These are phyloP conservation scores for Adansonia rubrostipa DNA, from an alignment of 441 rosid genomes.

Conservation along the genomic window DNA sequence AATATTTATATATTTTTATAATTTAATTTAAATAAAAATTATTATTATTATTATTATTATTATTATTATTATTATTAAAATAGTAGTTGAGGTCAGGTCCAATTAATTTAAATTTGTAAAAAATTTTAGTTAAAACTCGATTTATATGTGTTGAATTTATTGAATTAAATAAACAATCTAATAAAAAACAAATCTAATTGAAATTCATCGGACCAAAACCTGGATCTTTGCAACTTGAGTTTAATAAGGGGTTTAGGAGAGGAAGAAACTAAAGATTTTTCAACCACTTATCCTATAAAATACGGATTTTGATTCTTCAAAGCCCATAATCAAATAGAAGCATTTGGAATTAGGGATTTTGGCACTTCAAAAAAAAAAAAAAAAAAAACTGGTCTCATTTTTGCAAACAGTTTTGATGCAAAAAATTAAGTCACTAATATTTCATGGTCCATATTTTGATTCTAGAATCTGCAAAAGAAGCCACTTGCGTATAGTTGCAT, in stretches of 20 bases:
- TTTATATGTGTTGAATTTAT: too few species aligned
- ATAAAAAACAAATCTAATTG: too few species aligned
- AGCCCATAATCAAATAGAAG: not conserved
- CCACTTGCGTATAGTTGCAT: not conserved
- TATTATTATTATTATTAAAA: too few species aligned
- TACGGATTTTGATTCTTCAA: not conserved
- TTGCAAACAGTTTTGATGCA: not conserved
- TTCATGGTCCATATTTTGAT: not conserved
- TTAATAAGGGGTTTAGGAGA: not conserved
- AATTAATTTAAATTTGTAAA: too few species aligned
- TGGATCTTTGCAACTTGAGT: not conserved
- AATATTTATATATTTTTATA: too few species aligned
- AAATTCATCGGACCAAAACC: not conserved
- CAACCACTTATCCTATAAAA: not conserved
- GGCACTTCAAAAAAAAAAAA: not conserved
- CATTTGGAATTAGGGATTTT: not conserved
- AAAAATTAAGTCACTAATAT: not conserved
- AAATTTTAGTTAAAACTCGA: too few species aligned
- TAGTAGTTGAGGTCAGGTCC: too few species aligned
- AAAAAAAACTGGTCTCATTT: not conserved
- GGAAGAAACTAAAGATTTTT: not conserved
- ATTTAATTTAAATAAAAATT: too few species aligned
- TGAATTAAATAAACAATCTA: too few species aligned
- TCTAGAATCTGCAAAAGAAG: slow-evolving; percentile 5
- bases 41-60: too few species aligned